Evolutionary conservation across 768 basidiomycete species (phyloP).

Genomic region (Lyophyllum semitale): DNA sequence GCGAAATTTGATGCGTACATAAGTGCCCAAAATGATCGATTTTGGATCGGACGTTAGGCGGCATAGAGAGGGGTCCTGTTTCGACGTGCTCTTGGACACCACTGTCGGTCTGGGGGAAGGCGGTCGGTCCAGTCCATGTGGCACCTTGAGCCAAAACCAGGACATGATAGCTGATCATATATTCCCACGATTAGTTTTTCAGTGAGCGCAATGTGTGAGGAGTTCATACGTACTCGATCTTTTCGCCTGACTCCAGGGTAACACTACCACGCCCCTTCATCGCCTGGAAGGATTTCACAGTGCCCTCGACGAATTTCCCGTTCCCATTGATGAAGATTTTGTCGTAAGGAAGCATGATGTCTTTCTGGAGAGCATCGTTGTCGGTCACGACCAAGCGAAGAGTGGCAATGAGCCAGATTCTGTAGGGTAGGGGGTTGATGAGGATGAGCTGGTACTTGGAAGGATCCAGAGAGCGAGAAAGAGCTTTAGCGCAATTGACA

Average conservation of each 20-base stretch:
- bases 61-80: too few species aligned
- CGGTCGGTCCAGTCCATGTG: constrained; percentile 50
- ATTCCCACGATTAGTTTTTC: not conserved
- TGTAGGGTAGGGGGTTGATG: constrained; percentile 53
- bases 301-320: constrained; percentile 48
- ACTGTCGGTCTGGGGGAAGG: constrained; percentile 41
- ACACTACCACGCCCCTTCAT: constrained; percentile 40
- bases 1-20: too few species aligned
- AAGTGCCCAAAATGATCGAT: too few species aligned
- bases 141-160: constrained; percentile 65
- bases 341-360: constrained; percentile 54
- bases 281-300: constrained; percentile 32
- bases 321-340: constrained; percentile 51
- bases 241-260: constrained; percentile 52
- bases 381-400: constrained; percentile 55
- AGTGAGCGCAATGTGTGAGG: not conserved
- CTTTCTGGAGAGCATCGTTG: constrained; percentile 43
- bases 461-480: constrained; percentile 52
- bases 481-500: constrained; percentile 40
- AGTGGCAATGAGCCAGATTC: constrained; percentile 49
- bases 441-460: constrained; percentile 54
- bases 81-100: constrained; percentile 31
- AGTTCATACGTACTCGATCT: constrained; percentile 29
- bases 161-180: constrained; percentile 41
- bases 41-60: too few species aligned